Evolutionary conservation across 2,329 filamentous ascomycete species (phyloP).

Genomic region (Fusarium sublunatum): DNA sequence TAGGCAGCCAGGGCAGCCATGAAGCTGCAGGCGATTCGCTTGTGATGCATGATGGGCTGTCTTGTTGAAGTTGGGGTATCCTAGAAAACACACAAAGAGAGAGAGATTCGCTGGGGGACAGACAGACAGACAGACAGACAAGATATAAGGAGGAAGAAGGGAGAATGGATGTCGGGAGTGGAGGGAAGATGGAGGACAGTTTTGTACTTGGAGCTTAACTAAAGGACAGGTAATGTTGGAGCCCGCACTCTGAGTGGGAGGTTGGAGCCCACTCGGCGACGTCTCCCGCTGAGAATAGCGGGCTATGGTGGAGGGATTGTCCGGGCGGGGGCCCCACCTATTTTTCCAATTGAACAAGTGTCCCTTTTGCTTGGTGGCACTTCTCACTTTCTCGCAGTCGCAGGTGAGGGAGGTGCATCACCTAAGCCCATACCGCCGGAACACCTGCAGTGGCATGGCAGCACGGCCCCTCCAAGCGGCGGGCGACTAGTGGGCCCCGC

Average conservation of each 20-base stretch:
- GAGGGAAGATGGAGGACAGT: slow-evolving; percentile 47
- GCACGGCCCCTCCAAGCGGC: slow-evolving; percentile 37
- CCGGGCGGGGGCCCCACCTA: slow-evolving; percentile 22
- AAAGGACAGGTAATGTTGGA: slow-evolving; percentile 33
- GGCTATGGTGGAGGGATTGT: slow-evolving; percentile 23
- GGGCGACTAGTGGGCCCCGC: slow-evolving; percentile 16
- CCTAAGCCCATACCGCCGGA: slow-evolving; percentile 28
- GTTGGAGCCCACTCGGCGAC: slow-evolving; percentile 29
- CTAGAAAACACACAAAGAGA: slow-evolving; percentile 41
- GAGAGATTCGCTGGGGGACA: slow-evolving; percentile 28
- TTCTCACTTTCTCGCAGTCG: slow-evolving; percentile 38
- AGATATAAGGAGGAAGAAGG: slow-evolving; percentile 28
- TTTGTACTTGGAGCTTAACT: slow-evolving; percentile 50
- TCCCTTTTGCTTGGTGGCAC: slow-evolving; percentile 55
- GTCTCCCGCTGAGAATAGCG: slow-evolving; percentile 32
- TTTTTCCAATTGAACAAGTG: slow-evolving; percentile 57
- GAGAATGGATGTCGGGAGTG: slow-evolving; percentile 35
- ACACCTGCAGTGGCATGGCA: slow-evolving; percentile 28
- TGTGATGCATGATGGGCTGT: slow-evolving; percentile 59
- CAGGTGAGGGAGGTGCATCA: slow-evolving; percentile 23
- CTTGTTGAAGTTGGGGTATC: slow-evolving; percentile 33
- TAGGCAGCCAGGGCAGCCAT: slow-evolving; percentile 66
- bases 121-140: slow-evolving; percentile 24
- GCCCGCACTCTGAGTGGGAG: slow-evolving; percentile 2
- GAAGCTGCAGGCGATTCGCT: slow-evolving; percentile 64